Evolutionary conservation across 257 asterid genomes (phyloP), one percentile per base, ranked within the genome.

Genomic region (Solanum pennellii): DNA sequence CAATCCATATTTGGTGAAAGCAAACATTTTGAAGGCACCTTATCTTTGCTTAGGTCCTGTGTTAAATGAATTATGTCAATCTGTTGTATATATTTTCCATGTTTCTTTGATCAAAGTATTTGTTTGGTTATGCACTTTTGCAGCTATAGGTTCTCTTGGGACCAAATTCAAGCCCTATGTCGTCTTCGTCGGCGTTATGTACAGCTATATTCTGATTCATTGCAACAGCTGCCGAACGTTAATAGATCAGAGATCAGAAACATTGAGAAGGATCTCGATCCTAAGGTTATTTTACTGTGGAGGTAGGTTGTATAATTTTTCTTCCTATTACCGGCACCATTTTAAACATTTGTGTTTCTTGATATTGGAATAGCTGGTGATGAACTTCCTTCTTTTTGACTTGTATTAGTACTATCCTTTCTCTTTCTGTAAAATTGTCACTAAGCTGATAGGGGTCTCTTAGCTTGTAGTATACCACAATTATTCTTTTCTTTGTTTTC

Each of bases 91-190:
- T 83, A 66, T 80, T 82, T 73, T 21, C 49, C 12, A 77, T 31
- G 72, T 87, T 56, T 88, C 31, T 45, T 79, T 59, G 14, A 66
- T 72, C 42, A 59, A 86, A 65, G 76, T 85, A 83, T 84, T 69
- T 49, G 68, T 21, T 37, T 72, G 60, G 84, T 86, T 84, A 86
- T 69, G 74, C 65, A 31, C 39, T 87, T 87, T 87, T 87, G 89
- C 98, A 97, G 99, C 86, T 97, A 94, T 49, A 94, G 97, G 39
- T 91, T 94, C 92, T 95, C 99, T 8, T 96, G 99, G 99, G 98
- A 95, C 87, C 96, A 93, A 90, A 94, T 96, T 87, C 95, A 92
- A 93, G 89, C 91, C 85, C 90, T 97, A 49, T 97, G 99, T 89
- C 93, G 90, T 92, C 96, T 94, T 84, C 98, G 99, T 85, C 93